Percentiles rank a stretch among this genome's conserved stretches.
Evolutionary conservation across 805 yeast species (phyloP).

Genomic region (Metschnikowia reukaufii): DNA sequence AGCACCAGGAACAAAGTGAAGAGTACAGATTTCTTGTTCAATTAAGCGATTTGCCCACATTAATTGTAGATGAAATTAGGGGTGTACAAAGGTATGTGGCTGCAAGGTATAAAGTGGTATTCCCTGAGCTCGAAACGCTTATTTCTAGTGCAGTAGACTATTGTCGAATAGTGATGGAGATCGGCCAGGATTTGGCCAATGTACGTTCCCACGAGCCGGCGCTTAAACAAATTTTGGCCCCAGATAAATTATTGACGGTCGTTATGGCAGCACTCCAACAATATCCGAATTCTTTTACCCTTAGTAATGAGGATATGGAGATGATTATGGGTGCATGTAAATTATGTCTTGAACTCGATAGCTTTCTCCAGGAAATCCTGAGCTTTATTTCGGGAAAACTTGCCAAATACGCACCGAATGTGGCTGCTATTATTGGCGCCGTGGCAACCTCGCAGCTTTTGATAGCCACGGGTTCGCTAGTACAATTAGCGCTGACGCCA

Average conservation of each 20-base stretch:
- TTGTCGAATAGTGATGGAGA: constrained; percentile 48
- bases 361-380: constrained; percentile 45
- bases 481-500: constrained; percentile 65
- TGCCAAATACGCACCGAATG: constrained; percentile 72
- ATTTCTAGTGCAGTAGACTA: constrained; percentile 63
- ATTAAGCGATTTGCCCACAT: constrained; percentile 55
- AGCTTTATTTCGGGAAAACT: constrained; percentile 57
- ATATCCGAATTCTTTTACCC: constrained; percentile 9
- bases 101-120: constrained; percentile 55
- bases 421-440: constrained; percentile 70
- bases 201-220: constrained; percentile 31
- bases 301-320: constrained; percentile 31
- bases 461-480: constrained; percentile 66
- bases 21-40: constrained; percentile 50
- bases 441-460: constrained; percentile 71
- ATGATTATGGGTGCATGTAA: constrained; percentile 47
- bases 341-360: constrained; percentile 46
- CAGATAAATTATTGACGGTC: constrained; percentile 68
- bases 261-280: constrained; percentile 69
- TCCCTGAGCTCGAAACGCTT: constrained; percentile 69
- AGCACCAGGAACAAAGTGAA: constrained; percentile 31
- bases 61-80: constrained; percentile 55
- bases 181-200: constrained; percentile 48
- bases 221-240: constrained; percentile 47
- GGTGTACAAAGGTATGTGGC: constrained; percentile 50